Base-by-base conservation (phyloP, 1,284 basidiomycete genomes). In the Athelia psychrophila region DNA sequence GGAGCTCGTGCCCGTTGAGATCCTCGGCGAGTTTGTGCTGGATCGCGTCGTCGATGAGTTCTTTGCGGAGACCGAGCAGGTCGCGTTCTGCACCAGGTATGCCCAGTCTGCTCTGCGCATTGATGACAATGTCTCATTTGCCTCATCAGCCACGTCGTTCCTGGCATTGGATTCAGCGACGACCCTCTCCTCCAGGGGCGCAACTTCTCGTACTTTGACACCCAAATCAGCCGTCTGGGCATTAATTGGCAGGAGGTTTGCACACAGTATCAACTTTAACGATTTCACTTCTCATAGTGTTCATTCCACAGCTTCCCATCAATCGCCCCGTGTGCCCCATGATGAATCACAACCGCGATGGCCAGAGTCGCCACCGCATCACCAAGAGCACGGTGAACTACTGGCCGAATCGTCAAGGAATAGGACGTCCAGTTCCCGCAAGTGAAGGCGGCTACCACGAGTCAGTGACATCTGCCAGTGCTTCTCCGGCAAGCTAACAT, bases 191-290 rank as follows among this genome's bases (percentile, higher is more conserved):
- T 94, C n/a, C 87, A 91, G 69, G 84, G 86, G 16, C 77, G 92
- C 40, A 91, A 91, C 69, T 93, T 93, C 69, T 88, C 84, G 0
- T 94, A 93, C 70, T 83, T 86, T 57, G 90, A 92, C 65, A 93
- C 90, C 0, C 88, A 91, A 61, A 75, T 91, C 46, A 77, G 81
- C 2, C 79, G 90, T 27, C 69, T 93, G 4, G 92, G 92, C 18
- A 69, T 88, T 3, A 88, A 88, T 58, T 88, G 83, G 76, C 74
- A 86, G 64, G 78, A 83, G 68, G 80, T 80, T 46, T n/a, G 65
- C 60, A 35, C 15, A 0, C 36, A 16, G 24, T n/a, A 24, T n/a
- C 47, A n/a, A n/a, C n/a, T n/a, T n/a, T 16, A 30, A 15, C 45
- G 22, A 24, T n/a, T 20, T 6, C 16, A 5, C 18, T 20, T 2